phyloP scores from a whole-genome alignment of 2,329 filamentous ascomycete genomes.

The Xenosphaeropsis pyriputrescens region DNA sequence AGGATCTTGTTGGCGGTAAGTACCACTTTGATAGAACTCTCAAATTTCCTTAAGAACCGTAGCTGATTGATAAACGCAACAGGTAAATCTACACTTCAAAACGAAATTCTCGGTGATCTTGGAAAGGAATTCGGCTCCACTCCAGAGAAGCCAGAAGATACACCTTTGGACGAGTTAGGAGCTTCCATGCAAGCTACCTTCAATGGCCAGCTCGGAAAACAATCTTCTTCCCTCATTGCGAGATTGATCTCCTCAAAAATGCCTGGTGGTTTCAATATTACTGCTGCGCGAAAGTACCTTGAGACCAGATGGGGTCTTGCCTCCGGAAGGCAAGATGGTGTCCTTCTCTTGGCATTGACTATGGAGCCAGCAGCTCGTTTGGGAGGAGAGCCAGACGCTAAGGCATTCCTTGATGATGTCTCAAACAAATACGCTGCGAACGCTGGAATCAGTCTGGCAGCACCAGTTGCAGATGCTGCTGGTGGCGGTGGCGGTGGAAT shows the following conservation, averaged over 20 bases:
- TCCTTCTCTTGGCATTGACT: slow-evolving; percentile 75
- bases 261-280: slow-evolving; percentile 99
- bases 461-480: slow-evolving; percentile 58
- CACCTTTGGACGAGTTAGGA: slow-evolving; percentile 86
- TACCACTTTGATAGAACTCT: slow-evolving; percentile 9
- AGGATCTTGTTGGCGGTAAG: slow-evolving; percentile 93
- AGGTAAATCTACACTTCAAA: slow-evolving; percentile 98
- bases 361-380: slow-evolving; percentile 85
- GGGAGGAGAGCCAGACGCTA: slow-evolving; percentile 80
- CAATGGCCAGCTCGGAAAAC: slow-evolving; percentile 94
- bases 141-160: slow-evolving; percentile 96
- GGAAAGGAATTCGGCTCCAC: slow-evolving; percentile 98
- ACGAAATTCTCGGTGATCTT: slow-evolving; percentile 93
- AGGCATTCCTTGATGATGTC: slow-evolving; percentile 79
- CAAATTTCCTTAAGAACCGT: slow-evolving; percentile 5
- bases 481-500: slow-evolving; percentile 65
- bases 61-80: slow-evolving; percentile 8
- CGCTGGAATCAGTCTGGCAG: slow-evolving; percentile 71
- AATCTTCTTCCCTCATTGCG: slow-evolving; percentile 83
- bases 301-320: slow-evolving; percentile 88
- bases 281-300: slow-evolving; percentile 83
- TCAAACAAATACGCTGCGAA: slow-evolving; percentile 78
- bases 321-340: slow-evolving; percentile 78
- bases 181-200: slow-evolving; percentile 97
- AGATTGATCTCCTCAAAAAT: slow-evolving; percentile 97